phyloP scores from a whole-genome alignment of 768 basidiomycete genomes.

The Pleurotus pulmonarius region DNA sequence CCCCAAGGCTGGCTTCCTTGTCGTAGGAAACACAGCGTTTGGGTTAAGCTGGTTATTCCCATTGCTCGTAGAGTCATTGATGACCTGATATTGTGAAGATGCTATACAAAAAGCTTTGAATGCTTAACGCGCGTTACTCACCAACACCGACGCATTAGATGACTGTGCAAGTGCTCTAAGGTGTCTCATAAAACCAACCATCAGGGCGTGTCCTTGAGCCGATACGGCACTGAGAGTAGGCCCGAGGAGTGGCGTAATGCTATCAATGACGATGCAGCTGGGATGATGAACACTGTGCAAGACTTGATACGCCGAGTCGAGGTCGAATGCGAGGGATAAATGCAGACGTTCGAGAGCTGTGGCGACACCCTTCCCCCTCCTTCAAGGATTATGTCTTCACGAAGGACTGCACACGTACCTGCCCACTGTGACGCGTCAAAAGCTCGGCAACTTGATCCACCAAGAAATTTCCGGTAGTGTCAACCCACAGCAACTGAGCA shows the following conservation, averaged over 20 bases:
- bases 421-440: slow-evolving; percentile 24
- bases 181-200: slow-evolving; percentile 68
- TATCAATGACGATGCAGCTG: slow-evolving; percentile 56
- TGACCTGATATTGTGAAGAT: slow-evolving; percentile 36
- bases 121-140: slow-evolving; percentile 25
- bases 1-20: slow-evolving; percentile 68
- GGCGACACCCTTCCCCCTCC: slow-evolving; percentile 14
- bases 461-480: slow-evolving; percentile 67
- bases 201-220: slow-evolving; percentile 71
- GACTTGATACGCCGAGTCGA: slow-evolving; percentile 48
- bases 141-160: slow-evolving; percentile 47
- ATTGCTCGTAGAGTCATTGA: slow-evolving; percentile 50
- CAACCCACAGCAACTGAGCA: slow-evolving; percentile 62
- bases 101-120: too few species aligned
- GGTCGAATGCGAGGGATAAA: slow-evolving; percentile 54
- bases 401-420: slow-evolving; percentile 11
- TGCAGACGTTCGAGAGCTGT: slow-evolving; percentile 51
- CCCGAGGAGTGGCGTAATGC: slow-evolving; percentile 59
- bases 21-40: slow-evolving; percentile 25
- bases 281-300: slow-evolving; percentile 34
- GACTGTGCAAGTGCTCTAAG: slow-evolving; percentile 47
- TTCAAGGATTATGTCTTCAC: background rate
- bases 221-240: slow-evolving; percentile 63
- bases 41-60: slow-evolving; percentile 21
- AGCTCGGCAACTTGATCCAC: slow-evolving; percentile 40